phyloP scores from a whole-genome alignment of 2,329 filamentous ascomycete species.

The Diplodia sapinea region DNA sequence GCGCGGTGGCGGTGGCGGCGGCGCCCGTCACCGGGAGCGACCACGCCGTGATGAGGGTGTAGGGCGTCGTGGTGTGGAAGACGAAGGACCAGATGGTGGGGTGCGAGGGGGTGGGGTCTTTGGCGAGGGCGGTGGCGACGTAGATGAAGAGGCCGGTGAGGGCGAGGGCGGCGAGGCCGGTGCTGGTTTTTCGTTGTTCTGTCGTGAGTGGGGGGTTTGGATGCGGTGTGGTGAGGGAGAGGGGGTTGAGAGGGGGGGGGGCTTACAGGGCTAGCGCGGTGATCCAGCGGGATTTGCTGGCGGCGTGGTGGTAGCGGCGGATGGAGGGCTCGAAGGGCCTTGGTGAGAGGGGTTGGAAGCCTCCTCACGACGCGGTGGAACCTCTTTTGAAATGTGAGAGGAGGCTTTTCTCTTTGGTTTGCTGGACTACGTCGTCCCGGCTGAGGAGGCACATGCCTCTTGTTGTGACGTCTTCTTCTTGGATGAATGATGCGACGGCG shows the following conservation, averaged over 20 bases:
- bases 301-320: background rate
- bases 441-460: constrained; percentile 11
- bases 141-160: background rate
- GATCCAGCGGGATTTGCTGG: background rate
- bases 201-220: no score
- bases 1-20: background rate
- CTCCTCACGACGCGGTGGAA: background rate
- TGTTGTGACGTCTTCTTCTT: constrained; percentile 17
- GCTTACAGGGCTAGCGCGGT: background rate
- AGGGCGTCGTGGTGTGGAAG: background rate
- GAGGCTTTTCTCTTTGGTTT: background rate
- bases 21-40: background rate
- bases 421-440: background rate
- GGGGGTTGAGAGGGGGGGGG: background rate
- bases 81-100: background rate
- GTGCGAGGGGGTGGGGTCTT: background rate
- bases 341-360: background rate
- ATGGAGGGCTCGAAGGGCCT: background rate
- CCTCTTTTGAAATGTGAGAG: background rate
- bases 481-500: constrained; percentile 37
- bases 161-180: background rate
- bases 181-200: background rate
- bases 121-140: background rate
- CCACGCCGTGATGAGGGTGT: background rate
- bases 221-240: background rate